These are phyloP conservation scores for Aspergillus clavatus DNA, from an alignment of 2,329 filamentous ascomycete genomes.

Conservation along the genomic window DNA sequence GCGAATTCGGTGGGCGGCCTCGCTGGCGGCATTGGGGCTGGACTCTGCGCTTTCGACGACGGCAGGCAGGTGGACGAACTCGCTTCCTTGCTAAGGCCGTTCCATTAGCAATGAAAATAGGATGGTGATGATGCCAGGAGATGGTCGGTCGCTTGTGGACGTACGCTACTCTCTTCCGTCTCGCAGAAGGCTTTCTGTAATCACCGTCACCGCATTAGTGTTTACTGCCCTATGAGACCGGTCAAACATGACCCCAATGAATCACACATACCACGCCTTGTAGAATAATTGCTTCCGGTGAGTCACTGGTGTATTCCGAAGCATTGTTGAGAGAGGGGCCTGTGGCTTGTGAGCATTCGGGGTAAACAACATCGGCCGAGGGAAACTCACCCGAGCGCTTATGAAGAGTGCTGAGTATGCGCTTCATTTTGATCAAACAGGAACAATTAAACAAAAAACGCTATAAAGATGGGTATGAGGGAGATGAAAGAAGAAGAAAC, in stretches of 20 bases:
- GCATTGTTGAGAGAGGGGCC: constrained; percentile 20
- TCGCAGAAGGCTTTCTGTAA: constrained; percentile 74
- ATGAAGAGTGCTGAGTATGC: constrained; percentile 30
- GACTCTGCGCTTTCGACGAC: constrained; percentile 96
- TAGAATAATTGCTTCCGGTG: constrained; percentile 37
- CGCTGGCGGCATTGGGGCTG: constrained; percentile 75
- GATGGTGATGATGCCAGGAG: not conserved
- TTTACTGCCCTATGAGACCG: not conserved
- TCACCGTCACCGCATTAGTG: constrained; percentile 3
- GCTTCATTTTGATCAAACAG: constrained; percentile 31
- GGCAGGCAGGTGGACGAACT: constrained; percentile 84
- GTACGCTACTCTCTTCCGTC: constrained; percentile 57
- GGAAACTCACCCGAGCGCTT: constrained; percentile 27
- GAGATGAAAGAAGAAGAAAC: constrained; percentile 1
- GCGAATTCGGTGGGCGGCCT: constrained; percentile 74
- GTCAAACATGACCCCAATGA: not conserved
- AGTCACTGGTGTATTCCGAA: constrained; percentile 29
- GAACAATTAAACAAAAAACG: not conserved
- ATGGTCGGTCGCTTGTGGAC: constrained; percentile 4
- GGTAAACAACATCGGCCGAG: constrained; percentile 5
- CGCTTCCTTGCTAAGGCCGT: constrained; percentile 61
- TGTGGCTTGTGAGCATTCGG: constrained; percentile 11
- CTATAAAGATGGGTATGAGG: not conserved
- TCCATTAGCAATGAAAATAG: not conserved
- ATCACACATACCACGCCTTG: constrained; percentile 36